Base-by-base conservation (phyloP, 768 basidiomycete genomes). In the Lepiota subincarnata region DNA sequence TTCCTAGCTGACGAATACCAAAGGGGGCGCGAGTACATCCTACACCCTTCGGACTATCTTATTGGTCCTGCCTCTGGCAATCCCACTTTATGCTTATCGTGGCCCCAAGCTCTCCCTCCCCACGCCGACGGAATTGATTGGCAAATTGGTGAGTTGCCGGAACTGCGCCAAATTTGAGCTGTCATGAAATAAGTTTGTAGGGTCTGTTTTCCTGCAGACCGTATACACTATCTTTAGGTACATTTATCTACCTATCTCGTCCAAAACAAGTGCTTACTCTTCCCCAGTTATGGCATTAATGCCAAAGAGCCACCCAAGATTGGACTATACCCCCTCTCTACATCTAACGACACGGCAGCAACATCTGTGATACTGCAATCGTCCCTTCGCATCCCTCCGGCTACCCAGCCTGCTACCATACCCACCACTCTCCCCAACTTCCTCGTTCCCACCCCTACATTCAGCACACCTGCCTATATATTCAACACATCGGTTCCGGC, bases 191-290 rank as follows among this genome's bases (percentile, higher is more conserved):
- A 20, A 16, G 5, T 11, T 44, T 56, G 4, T 50, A 85, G 86
- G 86, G 18, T 65, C 78, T 0, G 75, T 84, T 0, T 91, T 91
- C 64, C 62, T 92, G 50, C 76, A 83, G 31, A 87, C 86, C 2
- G 87, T 91, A 0, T 92, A 91, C 64, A 84, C 86, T 4, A 73
- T 91, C 37, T 91, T 81, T 74, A 89, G 85, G 89, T 86, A 57
- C 55, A 64, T 50, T 37, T 19, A 52, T 48, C 31, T 19, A 14
- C 19, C 37, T 8, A 36, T 13, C n/a, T n/a, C 22, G 48, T 24
- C 12, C 28, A 20, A 44, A 26, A 41, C 26, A 51, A 50, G 46
- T 6, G 24, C 12, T 55, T 60, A 39, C 36, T 16, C 57, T 22
- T 10, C 39, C n/a, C 19, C 53, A 91, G 89, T 63, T 88, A 82